Percentiles rank a stretch among this genome's conserved stretches.
Conservation (phyloP, 192 early-diverging fungal genomes). For the Podila minutissima region DNA sequence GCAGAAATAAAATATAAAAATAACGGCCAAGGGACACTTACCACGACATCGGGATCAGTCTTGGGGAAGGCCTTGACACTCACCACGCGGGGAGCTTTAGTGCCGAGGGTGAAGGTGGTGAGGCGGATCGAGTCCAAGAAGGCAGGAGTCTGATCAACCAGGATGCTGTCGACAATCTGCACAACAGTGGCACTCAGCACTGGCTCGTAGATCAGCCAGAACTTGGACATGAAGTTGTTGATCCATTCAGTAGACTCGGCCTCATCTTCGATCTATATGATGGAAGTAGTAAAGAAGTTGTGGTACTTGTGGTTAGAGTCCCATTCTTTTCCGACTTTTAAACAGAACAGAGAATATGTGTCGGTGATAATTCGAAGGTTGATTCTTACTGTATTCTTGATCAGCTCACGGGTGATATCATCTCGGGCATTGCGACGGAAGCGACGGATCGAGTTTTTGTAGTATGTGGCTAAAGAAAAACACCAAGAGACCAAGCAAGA, state of each 20-base stretch:
- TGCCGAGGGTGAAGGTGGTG: conserved; percentile 81
- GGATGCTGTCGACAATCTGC: conserved; percentile 74
- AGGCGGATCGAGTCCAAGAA: conserved; percentile 84
- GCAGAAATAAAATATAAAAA: conserved; percentile 1
- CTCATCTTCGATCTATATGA: conserved; percentile 52
- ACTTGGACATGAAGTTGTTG: conserved; percentile 85
- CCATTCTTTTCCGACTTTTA: too few species aligned
- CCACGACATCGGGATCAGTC: conserved; percentile 77
- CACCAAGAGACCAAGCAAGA: neutral
- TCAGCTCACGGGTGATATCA: conserved; percentile 75
- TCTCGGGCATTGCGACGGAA: conserved; percentile 75
- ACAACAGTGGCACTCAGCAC: conserved; percentile 80
- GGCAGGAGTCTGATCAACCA: conserved; percentile 78
- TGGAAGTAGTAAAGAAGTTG: neutral
- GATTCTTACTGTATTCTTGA: conserved; percentile 41
- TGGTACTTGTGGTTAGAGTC: too few species aligned
- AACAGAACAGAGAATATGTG: too few species aligned
- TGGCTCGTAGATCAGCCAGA: conserved; percentile 94
- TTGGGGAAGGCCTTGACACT: conserved; percentile 77
- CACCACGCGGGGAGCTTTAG: conserved; percentile 78
- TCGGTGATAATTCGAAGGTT: too few species aligned
- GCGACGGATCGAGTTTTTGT: conserved; percentile 75
- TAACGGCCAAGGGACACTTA: conserved; percentile 36
- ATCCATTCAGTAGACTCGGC: conserved; percentile 88
- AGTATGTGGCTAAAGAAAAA: conserved; percentile 69